Base-by-base conservation (phyloP, 2,329 filamentous ascomycete species). In the Pseudogymnoascus sp. region DNA sequence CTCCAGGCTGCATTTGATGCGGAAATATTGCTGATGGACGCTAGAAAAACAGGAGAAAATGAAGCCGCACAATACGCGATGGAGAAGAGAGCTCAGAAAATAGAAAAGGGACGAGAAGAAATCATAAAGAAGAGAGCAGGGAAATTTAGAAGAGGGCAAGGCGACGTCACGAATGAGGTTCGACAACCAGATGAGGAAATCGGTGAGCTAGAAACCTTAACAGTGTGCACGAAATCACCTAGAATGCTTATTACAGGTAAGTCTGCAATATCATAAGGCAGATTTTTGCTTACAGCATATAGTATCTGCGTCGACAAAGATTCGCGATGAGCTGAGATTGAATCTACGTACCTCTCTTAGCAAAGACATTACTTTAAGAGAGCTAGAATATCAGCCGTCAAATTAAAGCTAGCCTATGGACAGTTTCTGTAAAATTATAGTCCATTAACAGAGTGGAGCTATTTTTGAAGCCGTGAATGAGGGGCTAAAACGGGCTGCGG, bases 171-270 rank as follows among this genome's bases (percentile, higher is more conserved):
- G 8, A 35, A 39, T 36, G 61, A 61, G n/a, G 37, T 38, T 38
- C 37, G n/a, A 60, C 25, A 36, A 41, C n/a, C 30, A 22, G 59
- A 33, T 50, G 36, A 47, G 41, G 58, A 58, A 60, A 38, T 54
- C 16, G 22, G 62, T 61, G 22, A 60, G 36, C n/a, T 30, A 39
- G 36, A 20, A 35, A 36, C 33, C 38, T 62, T 65, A 25, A 58
- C 58, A 16, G 57, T 65, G n/a, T 65, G 43, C 50, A 65, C 30
- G 61, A 63, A 59, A 50, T 60, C 41, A 58, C 63, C 63, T 36
- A 63, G 63, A 61, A 65, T 65, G 38, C 61, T 65, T 60, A 62
- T 65, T 43, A 65, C 47, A 63, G 41, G 62, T 65, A 62, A 65
- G 39, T 50, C 37, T 61, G 33, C 50, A 14, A 20, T 58, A 36